Conservation (phyloP, 1,284 basidiomycete species). For the Omphalotus olearius region DNA sequence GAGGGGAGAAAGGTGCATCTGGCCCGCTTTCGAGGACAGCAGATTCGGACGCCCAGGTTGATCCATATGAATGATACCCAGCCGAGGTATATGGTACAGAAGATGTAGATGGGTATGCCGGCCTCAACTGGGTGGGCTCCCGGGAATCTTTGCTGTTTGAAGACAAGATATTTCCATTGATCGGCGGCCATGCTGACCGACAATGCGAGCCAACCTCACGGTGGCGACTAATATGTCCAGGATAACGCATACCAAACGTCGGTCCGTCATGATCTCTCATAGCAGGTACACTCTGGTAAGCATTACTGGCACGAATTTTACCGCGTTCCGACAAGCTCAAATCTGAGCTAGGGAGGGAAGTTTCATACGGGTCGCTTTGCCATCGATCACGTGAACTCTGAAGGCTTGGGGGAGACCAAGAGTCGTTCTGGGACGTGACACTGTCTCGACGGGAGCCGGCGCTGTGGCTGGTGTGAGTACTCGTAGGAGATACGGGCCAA, state of each 20-base stretch:
- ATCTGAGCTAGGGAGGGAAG: constrained; percentile 19
- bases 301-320: constrained; percentile 30
- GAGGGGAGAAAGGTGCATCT: constrained; percentile 1
- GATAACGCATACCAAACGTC: constrained; percentile 3
- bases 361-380: constrained; percentile 29
- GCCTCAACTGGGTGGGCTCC: neutral
- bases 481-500: constrained; percentile 20
- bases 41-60: constrained; percentile 6
- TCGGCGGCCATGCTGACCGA: constrained; percentile 18
- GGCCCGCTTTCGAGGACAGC: neutral
- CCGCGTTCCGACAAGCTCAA: constrained; percentile 34
- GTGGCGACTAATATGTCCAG: constrained; percentile 4
- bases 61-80: constrained; percentile 8
- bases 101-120: neutral
- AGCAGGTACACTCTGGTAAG: constrained; percentile 27
- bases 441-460: constrained; percentile 25
- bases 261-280: constrained; percentile 14
- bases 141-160: constrained; percentile 25
- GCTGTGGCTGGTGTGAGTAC: constrained; percentile 21
- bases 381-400: constrained; percentile 30
- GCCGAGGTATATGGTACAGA: neutral
- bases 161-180: constrained; percentile 23
- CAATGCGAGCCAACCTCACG: constrained; percentile 15
- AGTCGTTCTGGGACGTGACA: constrained; percentile 25
- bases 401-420: constrained; percentile 27